Percentiles rank a stretch among this genome's conserved stretches.
These are phyloP conservation scores for Zygnema cylindricum DNA, from an alignment of 139 green algal genomes.

Conservation along the genomic window DNA sequence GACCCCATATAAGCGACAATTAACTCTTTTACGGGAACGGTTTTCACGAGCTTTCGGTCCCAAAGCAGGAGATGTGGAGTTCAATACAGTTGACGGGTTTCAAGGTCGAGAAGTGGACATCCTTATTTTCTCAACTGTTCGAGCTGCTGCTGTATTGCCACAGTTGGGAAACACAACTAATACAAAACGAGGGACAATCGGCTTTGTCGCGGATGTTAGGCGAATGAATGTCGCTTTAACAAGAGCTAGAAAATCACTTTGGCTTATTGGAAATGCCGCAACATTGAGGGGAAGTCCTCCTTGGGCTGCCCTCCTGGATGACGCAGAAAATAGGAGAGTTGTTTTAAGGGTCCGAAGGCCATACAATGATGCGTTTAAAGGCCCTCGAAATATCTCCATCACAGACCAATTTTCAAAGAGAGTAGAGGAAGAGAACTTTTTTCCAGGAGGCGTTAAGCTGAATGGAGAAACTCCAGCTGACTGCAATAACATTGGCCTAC, in stretches of 20 bases:
- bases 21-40: conserved; percentile 67
- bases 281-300: conserved; percentile 24
- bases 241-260: conserved; percentile 35
- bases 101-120: conserved; percentile 80
- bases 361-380: conserved; percentile 6
- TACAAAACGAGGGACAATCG: conserved; percentile 46
- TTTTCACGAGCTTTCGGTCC: conserved; percentile 63
- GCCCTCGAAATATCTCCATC: neutral
- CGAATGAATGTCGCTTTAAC: conserved; percentile 66
- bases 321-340: conserved; percentile 25
- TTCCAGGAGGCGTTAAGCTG: no score
- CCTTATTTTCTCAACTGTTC: conserved; percentile 89
- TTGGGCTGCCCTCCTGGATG: conserved; percentile 50
- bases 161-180: no score
- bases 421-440: no score
- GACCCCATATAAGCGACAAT: conserved; percentile 87
- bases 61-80: conserved; percentile 64
- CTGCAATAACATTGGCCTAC: no score
- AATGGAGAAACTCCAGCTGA: no score
- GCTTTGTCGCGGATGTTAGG: conserved; percentile 62
- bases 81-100: conserved; percentile 92
- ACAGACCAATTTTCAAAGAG: no score
- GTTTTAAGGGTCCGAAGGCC: conserved; percentile 31
- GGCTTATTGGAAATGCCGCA: conserved; percentile 44
- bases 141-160: conserved; percentile 50